A percentile compares a stretch with the other conserved stretches of the same genome.
phyloP scores from a whole-genome alignment of 805 yeast genomes.

The Saturnispora zaruensis region DNA sequence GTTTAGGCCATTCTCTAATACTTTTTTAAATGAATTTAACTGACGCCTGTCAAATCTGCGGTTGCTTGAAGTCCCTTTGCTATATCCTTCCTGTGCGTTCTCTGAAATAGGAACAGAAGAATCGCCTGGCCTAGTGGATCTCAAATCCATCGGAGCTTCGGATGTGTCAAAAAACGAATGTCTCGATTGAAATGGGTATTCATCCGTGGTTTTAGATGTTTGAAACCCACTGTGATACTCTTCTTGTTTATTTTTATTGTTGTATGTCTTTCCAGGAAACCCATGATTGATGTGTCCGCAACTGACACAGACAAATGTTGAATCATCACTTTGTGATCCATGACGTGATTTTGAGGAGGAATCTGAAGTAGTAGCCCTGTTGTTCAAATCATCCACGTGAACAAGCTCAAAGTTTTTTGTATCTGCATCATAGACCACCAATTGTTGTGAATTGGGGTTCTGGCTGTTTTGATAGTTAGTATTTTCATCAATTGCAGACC shows the following conservation, averaged over 20 bases:
- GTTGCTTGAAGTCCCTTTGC: neutral
- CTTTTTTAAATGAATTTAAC: neutral
- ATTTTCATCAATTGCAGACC: no score
- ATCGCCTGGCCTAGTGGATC: neutral
- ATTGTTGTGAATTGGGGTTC: conserved; percentile 20
- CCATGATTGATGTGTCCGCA: conserved; percentile 20
- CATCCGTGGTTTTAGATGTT: neutral
- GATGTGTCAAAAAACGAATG: neutral
- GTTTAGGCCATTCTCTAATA: neutral
- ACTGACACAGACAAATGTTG: conserved; percentile 19
- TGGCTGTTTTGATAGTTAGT: conserved; percentile 14
- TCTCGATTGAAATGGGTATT: neutral
- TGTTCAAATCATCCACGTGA: conserved; percentile 12
- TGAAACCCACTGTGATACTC: neutral
- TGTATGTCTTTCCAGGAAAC: neutral
- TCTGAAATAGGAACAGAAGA: neutral
- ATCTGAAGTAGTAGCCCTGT: neutral
- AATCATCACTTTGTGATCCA: neutral
- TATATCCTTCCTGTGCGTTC: neutral
- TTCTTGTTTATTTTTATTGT: neutral
- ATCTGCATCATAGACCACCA: conserved; percentile 24
- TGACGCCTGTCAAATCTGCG: neutral
- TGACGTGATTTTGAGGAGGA: neutral
- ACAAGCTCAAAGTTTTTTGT: conserved; percentile 24
- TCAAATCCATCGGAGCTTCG: neutral